Percentiles rank a stretch among this genome's conserved stretches.
These are phyloP conservation scores for Epichloe sp. DNA, from an alignment of 2,329 filamentous ascomycete genomes.

Conservation along the genomic window DNA sequence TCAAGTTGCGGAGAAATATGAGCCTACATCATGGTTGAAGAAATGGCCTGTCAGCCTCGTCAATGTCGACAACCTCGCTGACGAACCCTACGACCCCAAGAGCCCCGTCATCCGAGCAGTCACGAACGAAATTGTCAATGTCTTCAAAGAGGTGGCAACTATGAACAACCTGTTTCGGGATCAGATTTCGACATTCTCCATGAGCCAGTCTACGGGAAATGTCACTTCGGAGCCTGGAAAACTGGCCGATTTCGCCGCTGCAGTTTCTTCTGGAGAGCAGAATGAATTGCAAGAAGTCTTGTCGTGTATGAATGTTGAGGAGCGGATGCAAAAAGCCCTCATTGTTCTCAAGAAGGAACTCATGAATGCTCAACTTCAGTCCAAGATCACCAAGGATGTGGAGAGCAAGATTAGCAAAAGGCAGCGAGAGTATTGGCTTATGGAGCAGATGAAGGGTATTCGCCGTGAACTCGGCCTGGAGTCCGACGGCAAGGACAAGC, in stretches of 20 bases:
- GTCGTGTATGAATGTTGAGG: constrained; percentile 78
- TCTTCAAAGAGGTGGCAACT: constrained; percentile 91
- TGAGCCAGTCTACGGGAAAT: constrained; percentile 88
- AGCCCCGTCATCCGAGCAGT: constrained; percentile 81
- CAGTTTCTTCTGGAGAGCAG: constrained; percentile 87
- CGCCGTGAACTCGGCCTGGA: constrained; percentile 90
- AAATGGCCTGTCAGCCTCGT: constrained; percentile 89
- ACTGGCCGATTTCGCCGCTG: constrained; percentile 91
- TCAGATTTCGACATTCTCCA: constrained; percentile 93
- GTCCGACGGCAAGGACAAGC: constrained; percentile 94
- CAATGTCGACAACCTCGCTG: constrained; percentile 83
- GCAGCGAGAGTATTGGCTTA: constrained; percentile 94
- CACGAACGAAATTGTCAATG: constrained; percentile 95
- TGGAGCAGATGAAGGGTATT: constrained; percentile 99
- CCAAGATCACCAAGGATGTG: constrained; percentile 95
- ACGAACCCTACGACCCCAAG: constrained; percentile 83
- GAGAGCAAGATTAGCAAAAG: constrained; percentile 95
- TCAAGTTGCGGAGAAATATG: constrained; percentile 46
- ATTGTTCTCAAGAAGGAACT: constrained; percentile 94
- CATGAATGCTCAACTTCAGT: constrained; percentile 94
- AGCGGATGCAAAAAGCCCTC: constrained; percentile 80
- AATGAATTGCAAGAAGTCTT: constrained; percentile 87
- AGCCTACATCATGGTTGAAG: constrained; percentile 80
- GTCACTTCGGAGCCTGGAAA: constrained; percentile 91
- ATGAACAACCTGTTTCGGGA: constrained; percentile 93